These are phyloP conservation scores for Ophiostoma himal-ulmi DNA, from an alignment of 2,329 filamentous ascomycete genomes.

Conservation along the genomic window DNA sequence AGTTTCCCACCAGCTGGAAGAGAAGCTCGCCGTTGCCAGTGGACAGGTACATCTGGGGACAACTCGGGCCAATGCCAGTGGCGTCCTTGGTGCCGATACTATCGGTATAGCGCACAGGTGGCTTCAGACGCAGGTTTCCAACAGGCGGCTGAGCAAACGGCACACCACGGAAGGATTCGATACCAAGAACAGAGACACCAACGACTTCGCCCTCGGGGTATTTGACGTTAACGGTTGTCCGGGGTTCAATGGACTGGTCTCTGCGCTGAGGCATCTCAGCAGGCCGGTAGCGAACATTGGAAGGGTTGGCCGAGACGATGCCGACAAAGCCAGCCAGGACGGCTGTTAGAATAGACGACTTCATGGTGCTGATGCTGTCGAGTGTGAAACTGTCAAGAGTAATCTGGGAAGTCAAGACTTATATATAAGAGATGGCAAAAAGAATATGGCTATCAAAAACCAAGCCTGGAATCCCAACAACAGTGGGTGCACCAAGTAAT, in stretches of 20 bases:
- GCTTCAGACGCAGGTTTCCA: conserved; percentile 60
- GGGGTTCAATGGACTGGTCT: not conserved
- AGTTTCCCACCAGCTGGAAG: conserved; percentile 41
- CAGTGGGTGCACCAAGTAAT: conserved; percentile 5
- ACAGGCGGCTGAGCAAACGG: conserved; percentile 67
- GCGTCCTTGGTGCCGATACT: conserved; percentile 57
- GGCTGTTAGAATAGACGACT: not conserved
- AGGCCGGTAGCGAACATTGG: not conserved
- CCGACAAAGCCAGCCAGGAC: not conserved
- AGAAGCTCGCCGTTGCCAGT: conserved; percentile 42
- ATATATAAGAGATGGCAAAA: not conserved
- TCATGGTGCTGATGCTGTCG: not conserved
- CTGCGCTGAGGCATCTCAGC: not conserved
- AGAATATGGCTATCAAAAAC: not conserved
- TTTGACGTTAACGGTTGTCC: conserved; percentile 15
- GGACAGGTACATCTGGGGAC: conserved; percentile 65
- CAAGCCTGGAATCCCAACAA: conserved; percentile 4
- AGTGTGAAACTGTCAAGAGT: not conserved
- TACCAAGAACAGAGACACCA: conserved; percentile 29
- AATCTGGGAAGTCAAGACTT: not conserved
- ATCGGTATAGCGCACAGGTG: conserved; percentile 54
- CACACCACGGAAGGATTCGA: conserved; percentile 69
- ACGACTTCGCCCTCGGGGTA: conserved; percentile 24
- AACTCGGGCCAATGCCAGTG: conserved; percentile 52
- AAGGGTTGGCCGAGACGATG: not conserved